Evolutionary conservation across 2,329 filamentous ascomycete species (phyloP).

Genomic region (Lachnellula cervina): DNA sequence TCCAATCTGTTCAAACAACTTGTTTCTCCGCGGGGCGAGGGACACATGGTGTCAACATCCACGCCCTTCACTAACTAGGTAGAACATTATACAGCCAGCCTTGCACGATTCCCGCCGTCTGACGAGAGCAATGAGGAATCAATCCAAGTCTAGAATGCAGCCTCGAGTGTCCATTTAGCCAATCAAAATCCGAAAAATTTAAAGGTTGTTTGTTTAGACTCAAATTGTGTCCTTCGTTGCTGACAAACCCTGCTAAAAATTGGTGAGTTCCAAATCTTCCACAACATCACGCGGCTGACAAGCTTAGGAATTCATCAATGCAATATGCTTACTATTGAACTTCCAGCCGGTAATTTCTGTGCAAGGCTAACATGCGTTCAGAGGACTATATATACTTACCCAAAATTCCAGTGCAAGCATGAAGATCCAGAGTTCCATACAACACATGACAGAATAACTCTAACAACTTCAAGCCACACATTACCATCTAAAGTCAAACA

Average conservation of each 20-base stretch:
- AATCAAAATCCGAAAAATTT: not conserved
- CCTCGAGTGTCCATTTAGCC: not conserved
- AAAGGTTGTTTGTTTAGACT: not conserved
- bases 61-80: not conserved
- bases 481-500: too few relatives aligned
- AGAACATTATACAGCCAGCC: too few relatives aligned
- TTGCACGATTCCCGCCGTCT: too few relatives aligned
- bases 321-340: not conserved
- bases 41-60: not conserved
- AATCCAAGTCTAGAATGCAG: not conserved
- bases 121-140: not conserved
- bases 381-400: not conserved
- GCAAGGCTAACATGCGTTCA: not conserved
- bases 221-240: not conserved
- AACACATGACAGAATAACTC: not conserved
- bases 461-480: not conserved
- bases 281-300: too few relatives aligned
- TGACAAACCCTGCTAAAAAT: not conserved
- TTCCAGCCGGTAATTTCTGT: not conserved
- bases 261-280: not conserved
- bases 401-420: not conserved
- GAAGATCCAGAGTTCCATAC: not conserved
- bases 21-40: not conserved
- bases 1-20: not conserved
- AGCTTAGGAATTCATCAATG: not conserved